These are phyloP conservation scores for Diaporthe humulicola DNA, from an alignment of 2,329 filamentous ascomycete species.

Conservation along the genomic window DNA sequence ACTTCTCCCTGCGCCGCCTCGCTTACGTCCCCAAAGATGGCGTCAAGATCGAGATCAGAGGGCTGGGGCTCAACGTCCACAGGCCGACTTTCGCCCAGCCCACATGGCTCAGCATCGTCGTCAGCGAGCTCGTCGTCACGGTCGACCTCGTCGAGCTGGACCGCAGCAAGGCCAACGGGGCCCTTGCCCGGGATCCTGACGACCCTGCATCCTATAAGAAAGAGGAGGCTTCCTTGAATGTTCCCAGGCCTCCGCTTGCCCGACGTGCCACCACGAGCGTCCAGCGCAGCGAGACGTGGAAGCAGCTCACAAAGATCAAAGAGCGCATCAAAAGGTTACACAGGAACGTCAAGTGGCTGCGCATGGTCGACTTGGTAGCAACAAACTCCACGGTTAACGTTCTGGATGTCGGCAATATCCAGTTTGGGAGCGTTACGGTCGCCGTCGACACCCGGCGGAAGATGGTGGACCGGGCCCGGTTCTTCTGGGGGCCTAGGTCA, in stretches of 20 bases:
- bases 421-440: slow-evolving; percentile 86
- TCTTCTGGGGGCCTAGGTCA: slow-evolving; percentile 84
- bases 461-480: slow-evolving; percentile 89
- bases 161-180: slow-evolving; percentile 56
- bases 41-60: slow-evolving; percentile 77
- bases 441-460: slow-evolving; percentile 92
- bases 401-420: slow-evolving; percentile 84
- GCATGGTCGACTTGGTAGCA: slow-evolving; percentile 89
- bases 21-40: slow-evolving; percentile 92
- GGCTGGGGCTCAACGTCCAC: slow-evolving; percentile 89
- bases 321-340: slow-evolving; percentile 90
- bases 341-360: slow-evolving; percentile 87
- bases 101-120: slow-evolving; percentile 92
- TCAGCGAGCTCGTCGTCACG: slow-evolving; percentile 88
- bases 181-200: slow-evolving; percentile 46
- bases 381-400: slow-evolving; percentile 83
- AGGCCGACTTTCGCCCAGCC: slow-evolving; percentile 96
- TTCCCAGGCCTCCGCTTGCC: slow-evolving; percentile 46
- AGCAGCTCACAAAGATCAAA: slow-evolving; percentile 81
- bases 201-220: slow-evolving; percentile 39
- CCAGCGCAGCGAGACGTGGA: slow-evolving; percentile 81
- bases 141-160: slow-evolving; percentile 80
- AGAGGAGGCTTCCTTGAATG: slow-evolving; percentile 42
- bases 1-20: slow-evolving; percentile 90
- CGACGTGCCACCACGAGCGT: slow-evolving; percentile 48